A percentile compares a stretch with the other conserved stretches of the same genome.
These are phyloP conservation scores for Umbellularia californica DNA, from an alignment of 164 flowering plant species.

Conservation along the genomic window DNA sequence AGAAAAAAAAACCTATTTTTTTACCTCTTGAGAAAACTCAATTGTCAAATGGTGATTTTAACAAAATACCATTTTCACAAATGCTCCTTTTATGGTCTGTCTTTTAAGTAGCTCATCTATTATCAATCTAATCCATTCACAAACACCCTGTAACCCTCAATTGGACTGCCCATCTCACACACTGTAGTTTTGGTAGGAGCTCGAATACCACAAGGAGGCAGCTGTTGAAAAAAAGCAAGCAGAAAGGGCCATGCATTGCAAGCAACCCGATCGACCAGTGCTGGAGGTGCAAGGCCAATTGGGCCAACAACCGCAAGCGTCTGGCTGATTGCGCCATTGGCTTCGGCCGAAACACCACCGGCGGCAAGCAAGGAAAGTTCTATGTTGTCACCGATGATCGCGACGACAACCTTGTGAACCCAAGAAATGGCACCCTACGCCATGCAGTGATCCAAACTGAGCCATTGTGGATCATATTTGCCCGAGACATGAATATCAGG, in stretches of 20 bases:
- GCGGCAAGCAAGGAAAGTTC: conserved; percentile 46
- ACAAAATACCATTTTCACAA: too few species aligned
- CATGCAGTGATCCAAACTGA: conserved; percentile 46
- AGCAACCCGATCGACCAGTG: conserved; percentile 79
- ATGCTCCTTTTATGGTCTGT: too few species aligned
- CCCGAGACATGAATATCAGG: conserved; percentile 43
- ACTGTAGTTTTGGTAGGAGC: too few species aligned
- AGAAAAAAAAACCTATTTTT: too few species aligned
- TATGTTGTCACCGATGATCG: conserved; percentile 53
- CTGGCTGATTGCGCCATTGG: conserved; percentile 54
- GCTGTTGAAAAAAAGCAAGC: conserved; percentile 9
- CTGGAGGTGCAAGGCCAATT: conserved; percentile 58
- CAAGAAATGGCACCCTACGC: conserved; percentile 64
- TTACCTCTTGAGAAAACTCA: too few species aligned
- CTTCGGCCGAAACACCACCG: conserved; percentile 49
- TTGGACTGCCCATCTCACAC: too few species aligned
- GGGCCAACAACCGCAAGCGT: conserved; percentile 47
- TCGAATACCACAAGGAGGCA: conserved; percentile 46
- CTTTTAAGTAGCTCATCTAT: too few species aligned
- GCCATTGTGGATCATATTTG: conserved; percentile 74
- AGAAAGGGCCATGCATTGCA: conserved; percentile 38
- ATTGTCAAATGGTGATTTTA: too few species aligned
- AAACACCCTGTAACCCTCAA: too few species aligned
- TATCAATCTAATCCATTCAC: too few species aligned
- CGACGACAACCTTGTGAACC: conserved; percentile 55